These are phyloP conservation scores for Nakazawaea pomicola DNA, from an alignment of 805 yeast species.

Conservation along the genomic window DNA sequence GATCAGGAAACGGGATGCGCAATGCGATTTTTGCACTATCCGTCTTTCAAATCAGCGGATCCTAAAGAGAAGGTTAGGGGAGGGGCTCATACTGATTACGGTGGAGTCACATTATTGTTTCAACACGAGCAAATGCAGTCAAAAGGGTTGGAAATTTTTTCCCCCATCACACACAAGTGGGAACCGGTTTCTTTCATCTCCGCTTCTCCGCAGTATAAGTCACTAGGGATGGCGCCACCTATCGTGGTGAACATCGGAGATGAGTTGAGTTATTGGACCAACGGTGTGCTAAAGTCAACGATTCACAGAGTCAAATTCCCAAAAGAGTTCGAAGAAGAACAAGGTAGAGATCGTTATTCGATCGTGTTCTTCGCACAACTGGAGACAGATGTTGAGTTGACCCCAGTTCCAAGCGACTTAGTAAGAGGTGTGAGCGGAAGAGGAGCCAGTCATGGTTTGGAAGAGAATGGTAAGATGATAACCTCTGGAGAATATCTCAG, in stretches of 20 bases:
- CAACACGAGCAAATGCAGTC: conserved; percentile 58
- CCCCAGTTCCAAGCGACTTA: conserved; percentile 54
- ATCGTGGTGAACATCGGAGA: conserved; percentile 71
- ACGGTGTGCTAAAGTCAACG: conserved; percentile 62
- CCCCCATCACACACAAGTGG: conserved; percentile 49
- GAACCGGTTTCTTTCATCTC: conserved; percentile 51
- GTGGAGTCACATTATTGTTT: conserved; percentile 61
- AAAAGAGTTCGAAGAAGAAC: conserved; percentile 36
- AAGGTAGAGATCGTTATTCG: conserved; percentile 59
- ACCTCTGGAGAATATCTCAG: conserved; percentile 67
- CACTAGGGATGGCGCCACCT: conserved; percentile 46
- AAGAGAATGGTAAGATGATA: conserved; percentile 36
- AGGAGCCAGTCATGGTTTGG: conserved; percentile 23
- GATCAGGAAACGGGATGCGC: conserved; percentile 53
- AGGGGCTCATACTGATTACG: conserved; percentile 82
- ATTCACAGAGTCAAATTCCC: conserved; percentile 60
- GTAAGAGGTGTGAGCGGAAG: conserved; percentile 2
- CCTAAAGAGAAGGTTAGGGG: conserved; percentile 57
- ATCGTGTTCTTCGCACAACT: conserved; percentile 73
- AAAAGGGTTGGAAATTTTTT: conserved; percentile 61
- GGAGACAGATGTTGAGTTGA: conserved; percentile 47
- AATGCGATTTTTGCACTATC: conserved; percentile 63
- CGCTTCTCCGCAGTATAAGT: conserved; percentile 24
- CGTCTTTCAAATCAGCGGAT: conserved; percentile 40
- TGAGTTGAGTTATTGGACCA: conserved; percentile 69